phyloP scores from a whole-genome alignment of 1,284 basidiomycete species.

The Ganoderma multipileum region DNA sequence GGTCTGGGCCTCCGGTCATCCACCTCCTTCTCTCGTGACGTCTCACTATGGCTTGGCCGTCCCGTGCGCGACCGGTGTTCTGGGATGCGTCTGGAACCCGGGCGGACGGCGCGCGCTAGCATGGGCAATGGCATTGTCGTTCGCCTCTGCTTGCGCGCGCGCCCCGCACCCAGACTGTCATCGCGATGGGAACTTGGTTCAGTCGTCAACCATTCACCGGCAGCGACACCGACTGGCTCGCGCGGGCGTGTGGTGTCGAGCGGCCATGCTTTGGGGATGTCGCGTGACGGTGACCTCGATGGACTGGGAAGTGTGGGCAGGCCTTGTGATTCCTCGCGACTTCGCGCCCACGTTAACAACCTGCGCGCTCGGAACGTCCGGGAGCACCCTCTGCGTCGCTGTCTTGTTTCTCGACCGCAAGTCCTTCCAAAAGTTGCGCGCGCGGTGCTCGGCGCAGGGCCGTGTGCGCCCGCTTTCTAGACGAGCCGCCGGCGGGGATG shows the following conservation, averaged over 20 bases:
- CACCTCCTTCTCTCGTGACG: background rate
- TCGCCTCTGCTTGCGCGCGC: background rate
- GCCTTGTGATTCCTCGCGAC: background rate
- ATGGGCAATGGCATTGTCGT: background rate
- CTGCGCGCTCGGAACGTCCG: background rate
- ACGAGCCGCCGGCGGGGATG: background rate
- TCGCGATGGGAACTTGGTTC: background rate
- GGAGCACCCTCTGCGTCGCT: background rate
- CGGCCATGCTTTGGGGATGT: background rate
- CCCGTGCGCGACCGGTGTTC: background rate
- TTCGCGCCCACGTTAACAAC: background rate
- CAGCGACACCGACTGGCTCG: constrained; percentile 5
- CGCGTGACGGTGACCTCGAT: background rate
- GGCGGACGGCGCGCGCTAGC: background rate
- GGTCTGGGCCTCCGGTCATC: background rate
- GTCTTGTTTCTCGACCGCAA: background rate
- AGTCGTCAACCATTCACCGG: constrained; percentile 5
- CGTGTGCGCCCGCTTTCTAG: background rate
- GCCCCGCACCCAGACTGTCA: background rate
- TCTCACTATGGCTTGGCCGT: constrained; percentile 16
- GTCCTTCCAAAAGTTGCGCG: background rate
- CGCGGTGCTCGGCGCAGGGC: background rate
- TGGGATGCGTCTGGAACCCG: background rate
- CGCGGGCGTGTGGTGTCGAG: background rate
- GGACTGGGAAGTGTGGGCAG: background rate